Evolutionary conservation across 2,329 filamentous ascomycete species (phyloP).

Genomic region (Beauveria scarabaeidicola): DNA sequence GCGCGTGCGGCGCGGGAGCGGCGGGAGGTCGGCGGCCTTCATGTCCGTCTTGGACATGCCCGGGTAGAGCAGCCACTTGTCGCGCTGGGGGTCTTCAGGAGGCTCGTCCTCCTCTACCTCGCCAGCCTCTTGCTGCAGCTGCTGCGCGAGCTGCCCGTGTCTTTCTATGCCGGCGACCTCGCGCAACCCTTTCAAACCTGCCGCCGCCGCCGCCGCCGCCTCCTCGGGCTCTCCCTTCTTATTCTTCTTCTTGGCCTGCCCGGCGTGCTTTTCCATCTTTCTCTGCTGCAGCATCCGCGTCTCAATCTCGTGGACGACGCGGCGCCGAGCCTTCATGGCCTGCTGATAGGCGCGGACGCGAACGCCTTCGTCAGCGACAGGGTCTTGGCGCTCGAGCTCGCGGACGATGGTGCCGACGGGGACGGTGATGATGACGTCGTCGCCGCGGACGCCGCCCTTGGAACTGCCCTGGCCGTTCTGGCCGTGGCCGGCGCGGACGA

Average conservation of each 20-base stretch:
- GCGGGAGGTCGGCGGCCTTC: slow-evolving; percentile 41
- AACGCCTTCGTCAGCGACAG: slow-evolving; percentile 55
- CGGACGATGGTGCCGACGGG: slow-evolving; percentile 87
- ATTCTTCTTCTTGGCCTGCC: no score
- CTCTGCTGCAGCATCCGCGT: slow-evolving; percentile 19
- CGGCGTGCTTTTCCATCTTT: slow-evolving; percentile 7
- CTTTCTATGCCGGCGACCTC: neutral
- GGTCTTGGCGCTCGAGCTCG: slow-evolving; percentile 72
- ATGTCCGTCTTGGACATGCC: slow-evolving; percentile 65
- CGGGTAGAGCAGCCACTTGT: slow-evolving; percentile 83
- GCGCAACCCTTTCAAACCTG: neutral
- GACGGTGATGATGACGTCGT: slow-evolving; percentile 81
- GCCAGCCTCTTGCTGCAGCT: slow-evolving; percentile 19
- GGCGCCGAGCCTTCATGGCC: slow-evolving; percentile 23
- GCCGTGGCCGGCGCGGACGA: slow-evolving; percentile 67
- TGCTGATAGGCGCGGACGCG: slow-evolving; percentile 20
- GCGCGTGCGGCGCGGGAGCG: slow-evolving; percentile 42
- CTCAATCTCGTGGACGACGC: slow-evolving; percentile 26
- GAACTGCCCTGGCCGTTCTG: slow-evolving; percentile 69
- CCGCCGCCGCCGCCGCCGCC: no score
- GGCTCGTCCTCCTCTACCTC: slow-evolving; percentile 32
- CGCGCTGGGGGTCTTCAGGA: slow-evolving; percentile 36
- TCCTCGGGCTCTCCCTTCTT: slow-evolving; percentile 9
- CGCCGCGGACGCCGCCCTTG: slow-evolving; percentile 68
- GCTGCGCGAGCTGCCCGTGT: neutral